These are phyloP conservation scores for Pleurozium schreberi DNA, from an alignment of 225 moss, liverwort and hornwort genomes.

Conservation along the genomic window DNA sequence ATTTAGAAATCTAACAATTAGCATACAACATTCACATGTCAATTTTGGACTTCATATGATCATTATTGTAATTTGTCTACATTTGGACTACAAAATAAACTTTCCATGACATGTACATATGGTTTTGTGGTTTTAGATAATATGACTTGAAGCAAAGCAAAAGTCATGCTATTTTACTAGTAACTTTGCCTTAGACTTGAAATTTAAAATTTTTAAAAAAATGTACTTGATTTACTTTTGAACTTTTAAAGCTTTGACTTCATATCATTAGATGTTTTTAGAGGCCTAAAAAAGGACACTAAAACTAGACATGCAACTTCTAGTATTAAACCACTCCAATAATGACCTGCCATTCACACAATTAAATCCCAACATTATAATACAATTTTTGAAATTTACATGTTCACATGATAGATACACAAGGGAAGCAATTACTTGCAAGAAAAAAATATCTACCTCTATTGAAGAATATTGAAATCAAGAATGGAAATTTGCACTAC, in stretches of 20 bases:
- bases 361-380: not conserved
- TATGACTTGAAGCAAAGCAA: not conserved
- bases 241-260: not conserved
- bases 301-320: not conserved
- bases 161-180: not conserved
- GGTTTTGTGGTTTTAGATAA: not conserved
- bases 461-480: not conserved
- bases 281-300: too few relatives aligned
- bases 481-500: not conserved
- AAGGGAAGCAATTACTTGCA: not conserved
- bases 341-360: accelerated
- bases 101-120: not conserved
- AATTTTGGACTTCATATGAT: not conserved
- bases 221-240: too few relatives aligned
- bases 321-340: not conserved
- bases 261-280: too few relatives aligned
- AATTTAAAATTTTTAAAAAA: not conserved
- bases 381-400: not conserved
- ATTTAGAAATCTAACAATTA: not conserved
- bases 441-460: not conserved
- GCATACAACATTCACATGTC: not conserved
- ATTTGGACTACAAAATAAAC: not conserved
- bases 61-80: not conserved
- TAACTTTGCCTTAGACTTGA: accelerated
- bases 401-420: not conserved